A percentile compares a stretch with the other conserved stretches of the same genome.
phyloP scores from a whole-genome alignment of 2,329 filamentous ascomycete species.

The Sarocladium oryzae region DNA sequence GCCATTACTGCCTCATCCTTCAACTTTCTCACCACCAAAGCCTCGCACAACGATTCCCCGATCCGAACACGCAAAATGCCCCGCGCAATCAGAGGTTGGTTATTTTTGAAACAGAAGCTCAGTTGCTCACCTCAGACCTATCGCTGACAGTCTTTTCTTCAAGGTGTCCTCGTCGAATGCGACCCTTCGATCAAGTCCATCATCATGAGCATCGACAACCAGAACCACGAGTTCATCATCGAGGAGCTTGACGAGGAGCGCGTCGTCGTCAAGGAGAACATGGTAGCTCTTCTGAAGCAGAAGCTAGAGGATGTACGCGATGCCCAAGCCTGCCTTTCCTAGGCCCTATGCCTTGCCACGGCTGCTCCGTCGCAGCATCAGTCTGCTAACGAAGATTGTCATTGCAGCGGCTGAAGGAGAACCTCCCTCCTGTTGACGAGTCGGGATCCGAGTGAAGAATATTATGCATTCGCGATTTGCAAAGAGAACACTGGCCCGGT shows the following conservation, averaged over 20 bases:
- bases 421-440: slow-evolving; percentile 43
- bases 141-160: slow-evolving; percentile 12
- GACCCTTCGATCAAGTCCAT: slow-evolving; percentile 86
- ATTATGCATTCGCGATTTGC: slow-evolving; percentile 12
- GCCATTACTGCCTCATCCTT: too few species aligned
- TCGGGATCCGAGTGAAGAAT: slow-evolving; percentile 40
- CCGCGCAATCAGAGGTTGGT: slow-evolving; percentile 49
- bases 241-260: slow-evolving; percentile 75
- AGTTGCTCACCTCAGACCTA: too few species aligned
- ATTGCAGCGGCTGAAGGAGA: slow-evolving; percentile 42
- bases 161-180: slow-evolving; percentile 71
- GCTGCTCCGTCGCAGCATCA: neutral
- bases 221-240: slow-evolving; percentile 67
- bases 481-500: too few species aligned
- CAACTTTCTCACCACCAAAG: neutral
- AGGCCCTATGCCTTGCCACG: neutral
- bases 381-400: neutral
- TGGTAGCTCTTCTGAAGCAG: slow-evolving; percentile 60
- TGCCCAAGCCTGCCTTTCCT: neutral
- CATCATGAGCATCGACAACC: slow-evolving; percentile 68
- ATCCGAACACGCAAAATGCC: slow-evolving; percentile 34
- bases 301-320: slow-evolving; percentile 58
- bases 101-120: too few species aligned
- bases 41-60: neutral
- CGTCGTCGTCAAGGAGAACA: slow-evolving; percentile 67